Evolutionary conservation across 2,329 filamentous ascomycete genomes (phyloP), one percentile per base, ranked within the genome.

Genomic region (Cladobotryum protrusum): DNA sequence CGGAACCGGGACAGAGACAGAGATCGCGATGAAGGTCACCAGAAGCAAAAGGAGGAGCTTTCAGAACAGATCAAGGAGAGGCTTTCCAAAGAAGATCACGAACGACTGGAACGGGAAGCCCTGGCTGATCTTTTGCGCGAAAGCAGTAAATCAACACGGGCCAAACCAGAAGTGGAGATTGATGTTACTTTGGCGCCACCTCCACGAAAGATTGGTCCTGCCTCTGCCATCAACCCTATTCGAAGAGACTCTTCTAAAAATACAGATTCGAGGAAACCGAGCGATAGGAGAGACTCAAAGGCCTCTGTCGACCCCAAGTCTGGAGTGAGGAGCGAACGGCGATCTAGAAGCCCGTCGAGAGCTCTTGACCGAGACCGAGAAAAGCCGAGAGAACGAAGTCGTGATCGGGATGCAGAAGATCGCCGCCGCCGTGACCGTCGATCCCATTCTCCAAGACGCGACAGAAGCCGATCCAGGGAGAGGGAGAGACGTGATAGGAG

Each of bases 211-310:
- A 43, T 74, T 62, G 67, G 63, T 3, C 78, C 78, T 1, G 75
- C 75, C 4, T 83, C 79, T 17, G 79, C 79, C 29, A 83, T 83
- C 50, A 74, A 80, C 49, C 79, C 79, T 2, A 77, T 82, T 46
- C 63, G 67, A 39, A 64, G 66, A 45, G 72, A 76, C 14, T 70
- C 74, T 3, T 63, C 73, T 5, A 76, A 74, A 56, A 61, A 65
- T 12, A 50, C 66, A 0, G 72, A 75, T 17, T 52, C 63, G 6
- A 75, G 69, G 55, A 77, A 74, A 54, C 48, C 52, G 11, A 61
- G 57, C 35, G 65, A 71, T 5, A 47, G 53, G 20, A 71, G 60
- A 47, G 67, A 68, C 60, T 52, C 48, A 1, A 56, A 46, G 54
- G 61, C 54, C 45, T 60, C 65, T 11, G 61, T 53, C 49, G 62